Evolutionary conservation across 441 rosid species (phyloP), one percentile per base, ranked within the genome.

Genomic region (Arabidopsis hybrid): DNA sequence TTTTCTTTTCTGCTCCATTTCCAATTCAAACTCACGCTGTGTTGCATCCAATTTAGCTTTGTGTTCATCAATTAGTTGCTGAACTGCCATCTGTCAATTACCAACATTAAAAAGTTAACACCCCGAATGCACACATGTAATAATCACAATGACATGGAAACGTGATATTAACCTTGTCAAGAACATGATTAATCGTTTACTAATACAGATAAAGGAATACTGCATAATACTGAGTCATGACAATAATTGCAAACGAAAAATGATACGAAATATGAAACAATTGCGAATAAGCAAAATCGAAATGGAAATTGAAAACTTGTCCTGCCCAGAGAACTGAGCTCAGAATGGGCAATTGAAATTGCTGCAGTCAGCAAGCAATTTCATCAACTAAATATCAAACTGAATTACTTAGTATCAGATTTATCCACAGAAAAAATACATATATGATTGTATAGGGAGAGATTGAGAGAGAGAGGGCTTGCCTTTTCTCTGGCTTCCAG

Each of bases 401-500:
- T 53, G 39, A 31, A 9, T 50, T 65, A 8, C 26, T 46, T 36
- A 9, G 36, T 31, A 60, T 40, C 38, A 51, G 42, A 61, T 14
- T 35, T 36, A 49, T 58, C 46, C 7, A 51, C 57, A 67, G 21
- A 58, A 10, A 34, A 31, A 10, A 45, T 13, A 31, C 13, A 36
- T 50, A n/a, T 34, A 35, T 40, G 35, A 47, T 9, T 16, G 7
- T 38, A 38, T 9, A 12, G 17, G 36, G 50, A 78, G 50, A n/a
- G 73, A 63, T 17, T 4, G 47, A 31, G 18, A 31, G 40, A 49
- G 66, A 64, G 73, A 76, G n/a, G 47, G 52, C 87, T 82, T 79
- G 85, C 97, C 82, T 80, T 89, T 80, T 95, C 96, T 85, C 98
- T 85, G 61, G 84, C 90, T 76, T 86, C 84, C 40, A 95, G 88